Conservation (phyloP, 768 basidiomycete genomes). For the Naganishia friedmannii region DNA sequence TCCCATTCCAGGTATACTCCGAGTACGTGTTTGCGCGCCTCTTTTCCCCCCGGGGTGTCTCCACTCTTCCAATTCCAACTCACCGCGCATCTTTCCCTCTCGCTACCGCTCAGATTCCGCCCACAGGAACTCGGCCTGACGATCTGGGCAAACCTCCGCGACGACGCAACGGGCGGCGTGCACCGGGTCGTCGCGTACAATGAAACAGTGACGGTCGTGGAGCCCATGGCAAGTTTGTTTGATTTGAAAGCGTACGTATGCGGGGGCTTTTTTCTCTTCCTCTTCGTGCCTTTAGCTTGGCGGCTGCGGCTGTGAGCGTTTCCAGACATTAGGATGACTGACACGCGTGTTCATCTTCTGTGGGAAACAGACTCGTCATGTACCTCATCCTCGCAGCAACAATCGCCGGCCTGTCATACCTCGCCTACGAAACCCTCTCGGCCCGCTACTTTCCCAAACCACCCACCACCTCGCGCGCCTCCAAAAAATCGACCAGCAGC, state of each 20-base stretch:
- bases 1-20: conserved; percentile 44
- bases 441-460: conserved; percentile 30
- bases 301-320: not conserved
- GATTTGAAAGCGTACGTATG: conserved; percentile 50
- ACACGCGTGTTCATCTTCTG: too few relatives aligned
- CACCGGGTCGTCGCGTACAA: conserved; percentile 51
- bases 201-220: conserved; percentile 52
- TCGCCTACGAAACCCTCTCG: conserved; percentile 46
- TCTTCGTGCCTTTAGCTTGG: not conserved
- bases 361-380: conserved; percentile 36
- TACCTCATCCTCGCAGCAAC: conserved; percentile 48
- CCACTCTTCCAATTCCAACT: not conserved
- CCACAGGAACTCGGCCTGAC: conserved; percentile 49
- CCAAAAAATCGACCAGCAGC: conserved; percentile 9
- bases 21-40: conserved; percentile 40
- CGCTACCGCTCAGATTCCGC: conserved; percentile 37
- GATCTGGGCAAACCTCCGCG: conserved; percentile 49
- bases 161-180: conserved; percentile 31
- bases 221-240: conserved; percentile 50
- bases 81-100: not conserved
- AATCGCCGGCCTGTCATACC: conserved; percentile 41
- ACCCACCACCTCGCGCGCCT: conserved; percentile 27
- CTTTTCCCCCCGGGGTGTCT: not conserved
- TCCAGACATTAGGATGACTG: too few relatives aligned
- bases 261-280: not conserved